Conservation (phyloP, 805 yeast genomes). For the Saccharomycopsis oosterbeekiorum region DNA sequence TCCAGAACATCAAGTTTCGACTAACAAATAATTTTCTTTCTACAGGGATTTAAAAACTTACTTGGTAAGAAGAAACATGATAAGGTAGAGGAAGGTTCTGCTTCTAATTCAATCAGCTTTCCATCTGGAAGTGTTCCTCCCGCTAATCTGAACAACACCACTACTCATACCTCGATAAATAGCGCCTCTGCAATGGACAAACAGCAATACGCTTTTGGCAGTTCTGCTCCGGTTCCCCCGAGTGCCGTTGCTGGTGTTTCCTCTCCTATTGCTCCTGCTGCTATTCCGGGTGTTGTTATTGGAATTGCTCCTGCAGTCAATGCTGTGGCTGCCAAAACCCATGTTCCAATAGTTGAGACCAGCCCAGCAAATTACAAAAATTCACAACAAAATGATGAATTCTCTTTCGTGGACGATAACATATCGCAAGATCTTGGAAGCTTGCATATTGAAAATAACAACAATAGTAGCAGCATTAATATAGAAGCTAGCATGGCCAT, state of each 20-base stretch:
- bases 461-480: neutral
- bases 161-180: neutral
- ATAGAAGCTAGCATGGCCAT: neutral
- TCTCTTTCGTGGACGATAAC: neutral
- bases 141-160: neutral
- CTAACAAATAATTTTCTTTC: neutral
- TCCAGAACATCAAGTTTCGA: neutral
- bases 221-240: neutral
- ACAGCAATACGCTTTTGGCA: neutral
- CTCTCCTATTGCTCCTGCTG: neutral
- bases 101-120: neutral
- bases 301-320: conserved; percentile 17
- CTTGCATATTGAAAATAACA: neutral
- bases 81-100: neutral
- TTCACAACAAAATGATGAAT: neutral
- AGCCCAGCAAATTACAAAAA: too few relatives aligned
- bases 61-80: neutral
- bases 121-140: neutral
- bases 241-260: neutral
- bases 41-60: neutral
- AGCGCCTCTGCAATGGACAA: neutral
- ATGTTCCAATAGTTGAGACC: neutral
- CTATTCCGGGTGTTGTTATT: conserved; percentile 13
- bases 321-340: neutral
- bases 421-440: neutral